Evolutionary conservation across 2,329 filamentous ascomycete genomes (phyloP), one percentile per base, ranked within the genome.

Genomic region (Sphaerulina vaccinii): DNA sequence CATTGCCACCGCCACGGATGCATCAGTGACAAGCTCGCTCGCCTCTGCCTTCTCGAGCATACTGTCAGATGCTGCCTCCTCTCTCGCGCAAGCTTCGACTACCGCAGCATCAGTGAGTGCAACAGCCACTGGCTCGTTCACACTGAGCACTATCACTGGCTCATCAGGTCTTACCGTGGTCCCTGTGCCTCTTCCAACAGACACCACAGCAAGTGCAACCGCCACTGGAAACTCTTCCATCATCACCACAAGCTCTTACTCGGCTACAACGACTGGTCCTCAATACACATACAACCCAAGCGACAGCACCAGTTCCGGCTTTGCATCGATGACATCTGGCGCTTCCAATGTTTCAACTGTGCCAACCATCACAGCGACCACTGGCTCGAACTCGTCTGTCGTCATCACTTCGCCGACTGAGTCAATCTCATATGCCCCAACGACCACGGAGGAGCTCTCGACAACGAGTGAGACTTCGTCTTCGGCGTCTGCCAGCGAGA

Each of bases 11-110:
- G 64, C 63, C 3, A 66, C 65, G 19, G 59, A 66, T 46, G 51
- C 61, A 35, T 58, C 48, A 5, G 54, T 62, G 8, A 62, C 65
- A 1, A 55, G 52, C 33, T 63, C 63, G 11, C 37, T 67, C 33
- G 60, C 64, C 3, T 64, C 65, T 1, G 59, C 61, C 22, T 58
- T 63, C 45, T 67, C 65, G 4, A 65, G 63, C 49, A 59, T 67
- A 11, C 45, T 66, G 16, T 65, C 65, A 2, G 65, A 61, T 41
- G 65, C 62, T 18, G 59, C 62, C 10, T 60, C 65, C 8, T 64
- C 65, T n/a, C 37, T 53, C 40, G 51, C 55, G 19, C 15, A 48
- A 36, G 23, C 46, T 21, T 52, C 53, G 19, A 29, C 44, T 9
- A 48, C 47, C 10, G 42, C 54, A 15, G 50, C 59, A 4, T 49